These are phyloP conservation scores for Agrocybe chaxingu DNA, from an alignment of 768 basidiomycete genomes.

Conservation along the genomic window DNA sequence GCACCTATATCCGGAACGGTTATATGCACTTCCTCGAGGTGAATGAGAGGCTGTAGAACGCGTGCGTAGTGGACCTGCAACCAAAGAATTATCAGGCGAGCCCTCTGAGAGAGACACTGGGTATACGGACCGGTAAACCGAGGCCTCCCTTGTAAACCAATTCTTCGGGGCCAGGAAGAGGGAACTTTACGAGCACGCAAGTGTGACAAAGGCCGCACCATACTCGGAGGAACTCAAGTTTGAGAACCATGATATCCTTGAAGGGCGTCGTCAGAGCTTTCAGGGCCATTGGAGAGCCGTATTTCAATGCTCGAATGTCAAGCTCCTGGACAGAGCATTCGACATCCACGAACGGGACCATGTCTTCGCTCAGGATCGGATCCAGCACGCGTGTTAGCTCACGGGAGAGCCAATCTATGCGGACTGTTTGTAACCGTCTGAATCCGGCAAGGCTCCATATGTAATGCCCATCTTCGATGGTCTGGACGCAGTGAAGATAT, in stretches of 20 bases:
- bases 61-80: constrained; percentile 31
- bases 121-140: constrained; percentile 25
- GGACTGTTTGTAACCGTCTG: constrained; percentile 18
- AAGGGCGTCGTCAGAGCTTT: constrained; percentile 18
- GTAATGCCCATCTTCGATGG: constrained; percentile 4
- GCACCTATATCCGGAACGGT: constrained; percentile 23
- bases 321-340: constrained; percentile 22
- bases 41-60: constrained; percentile 16
- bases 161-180: constrained; percentile 18
- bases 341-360: constrained; percentile 22
- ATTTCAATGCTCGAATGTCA: constrained; percentile 26
- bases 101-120: not conserved
- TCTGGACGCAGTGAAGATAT: constrained; percentile 28
- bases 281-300: constrained; percentile 29
- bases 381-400: constrained; percentile 5
- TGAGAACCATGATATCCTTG: constrained; percentile 21
- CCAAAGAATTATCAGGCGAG: not conserved
- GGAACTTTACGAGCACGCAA: constrained; percentile 24
- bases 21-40: constrained; percentile 28
- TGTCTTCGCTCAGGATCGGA: constrained; percentile 11
- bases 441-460: constrained; percentile 25
- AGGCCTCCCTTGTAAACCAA: constrained; percentile 28
- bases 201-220: constrained; percentile 37
- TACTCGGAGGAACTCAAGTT: constrained; percentile 21
- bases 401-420: constrained; percentile 24